Conservation (phyloP, 1,284 basidiomycete species). For the Microbotryum violaceum region DNA sequence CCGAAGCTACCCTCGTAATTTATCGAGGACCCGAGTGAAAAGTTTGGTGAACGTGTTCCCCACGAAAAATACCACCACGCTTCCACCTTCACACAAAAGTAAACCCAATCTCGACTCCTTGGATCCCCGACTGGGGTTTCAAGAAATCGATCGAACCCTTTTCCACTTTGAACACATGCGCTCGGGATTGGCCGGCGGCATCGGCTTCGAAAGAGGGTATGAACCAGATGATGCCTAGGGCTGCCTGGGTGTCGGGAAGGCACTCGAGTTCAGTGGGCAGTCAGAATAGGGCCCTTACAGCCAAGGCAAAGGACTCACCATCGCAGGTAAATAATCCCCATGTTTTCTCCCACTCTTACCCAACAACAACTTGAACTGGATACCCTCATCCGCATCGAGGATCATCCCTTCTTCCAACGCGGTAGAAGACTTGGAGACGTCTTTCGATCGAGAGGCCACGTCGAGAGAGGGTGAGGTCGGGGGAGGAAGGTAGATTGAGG, state of each 20-base stretch:
- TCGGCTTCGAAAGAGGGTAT: constrained; percentile 40
- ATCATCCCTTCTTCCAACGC: constrained; percentile 10
- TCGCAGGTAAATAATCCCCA: constrained; percentile 35
- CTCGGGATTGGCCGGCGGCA: constrained; percentile 33
- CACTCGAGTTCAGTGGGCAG: neutral
- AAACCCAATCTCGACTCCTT: constrained; percentile 36
- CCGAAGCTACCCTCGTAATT: no score
- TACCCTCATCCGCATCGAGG: constrained; percentile 37
- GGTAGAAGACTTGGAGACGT: neutral
- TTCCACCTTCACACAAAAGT: no score
- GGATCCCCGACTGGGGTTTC: constrained; percentile 37
- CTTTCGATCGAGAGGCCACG: neutral
- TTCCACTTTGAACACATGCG: neutral
- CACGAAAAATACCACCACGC: no score
- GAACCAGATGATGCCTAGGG: constrained; percentile 40
- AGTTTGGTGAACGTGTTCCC: no score
- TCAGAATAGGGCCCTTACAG: no score
- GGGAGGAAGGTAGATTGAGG: no score
- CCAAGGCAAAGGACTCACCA: constrained; percentile 20
- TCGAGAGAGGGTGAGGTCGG: neutral
- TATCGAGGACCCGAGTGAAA: no score
- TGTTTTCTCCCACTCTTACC: constrained; percentile 38
- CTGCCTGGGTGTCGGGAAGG: constrained; percentile 13
- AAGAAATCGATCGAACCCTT: constrained; percentile 36
- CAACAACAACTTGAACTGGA: constrained; percentile 38